A percentile compares a stretch with the other conserved stretches of the same genome.
These are phyloP conservation scores for Lactifluus piperatus DNA, from an alignment of 768 basidiomycete species.

Conservation along the genomic window DNA sequence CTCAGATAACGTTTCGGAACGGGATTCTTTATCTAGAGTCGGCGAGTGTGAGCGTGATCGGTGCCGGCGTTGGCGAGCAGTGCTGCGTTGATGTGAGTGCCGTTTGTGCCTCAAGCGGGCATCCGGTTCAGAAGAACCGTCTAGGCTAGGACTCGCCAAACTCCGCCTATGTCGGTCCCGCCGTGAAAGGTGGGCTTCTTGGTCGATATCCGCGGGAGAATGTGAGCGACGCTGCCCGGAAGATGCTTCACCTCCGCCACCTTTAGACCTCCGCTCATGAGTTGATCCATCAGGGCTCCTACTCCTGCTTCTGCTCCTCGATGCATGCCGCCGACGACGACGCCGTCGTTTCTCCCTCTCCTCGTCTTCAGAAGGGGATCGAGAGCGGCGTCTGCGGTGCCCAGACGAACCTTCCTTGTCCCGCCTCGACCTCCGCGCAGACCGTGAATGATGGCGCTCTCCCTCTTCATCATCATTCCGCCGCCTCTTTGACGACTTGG, in stretches of 20 bases:
- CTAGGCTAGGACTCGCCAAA: slow-evolving; percentile 1
- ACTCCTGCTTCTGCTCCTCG: slow-evolving; percentile 13
- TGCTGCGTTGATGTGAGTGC: not conserved
- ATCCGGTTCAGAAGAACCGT: not conserved
- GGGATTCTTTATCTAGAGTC: slow-evolving; percentile 19
- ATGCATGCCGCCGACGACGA: not conserved
- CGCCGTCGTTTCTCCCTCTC: not conserved
- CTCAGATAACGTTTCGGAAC: slow-evolving; percentile 22
- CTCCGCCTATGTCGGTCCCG: not conserved
- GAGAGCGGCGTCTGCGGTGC: slow-evolving; percentile 22
- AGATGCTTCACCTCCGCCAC: not conserved
- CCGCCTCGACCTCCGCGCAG: slow-evolving; percentile 21
- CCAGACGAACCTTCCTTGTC: slow-evolving; percentile 20
- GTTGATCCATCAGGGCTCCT: not conserved
- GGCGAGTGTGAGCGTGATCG: slow-evolving; percentile 24
- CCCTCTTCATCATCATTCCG: slow-evolving; percentile 32
- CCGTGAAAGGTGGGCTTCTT: not conserved
- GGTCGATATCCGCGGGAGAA: not conserved
- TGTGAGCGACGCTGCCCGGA: slow-evolving; percentile 9
- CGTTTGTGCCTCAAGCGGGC: not conserved
- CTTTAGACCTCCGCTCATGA: not conserved
- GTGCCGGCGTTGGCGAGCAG: slow-evolving; percentile 1
- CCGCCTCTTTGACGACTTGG: slow-evolving; percentile 30
- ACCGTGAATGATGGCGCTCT: slow-evolving; percentile 26
- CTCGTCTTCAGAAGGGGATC: slow-evolving; percentile 20